Percentiles rank a stretch among this genome's conserved stretches.
Conservation (phyloP, 2,329 filamentous ascomycete genomes). For the Sarocladiaceae sp. region DNA sequence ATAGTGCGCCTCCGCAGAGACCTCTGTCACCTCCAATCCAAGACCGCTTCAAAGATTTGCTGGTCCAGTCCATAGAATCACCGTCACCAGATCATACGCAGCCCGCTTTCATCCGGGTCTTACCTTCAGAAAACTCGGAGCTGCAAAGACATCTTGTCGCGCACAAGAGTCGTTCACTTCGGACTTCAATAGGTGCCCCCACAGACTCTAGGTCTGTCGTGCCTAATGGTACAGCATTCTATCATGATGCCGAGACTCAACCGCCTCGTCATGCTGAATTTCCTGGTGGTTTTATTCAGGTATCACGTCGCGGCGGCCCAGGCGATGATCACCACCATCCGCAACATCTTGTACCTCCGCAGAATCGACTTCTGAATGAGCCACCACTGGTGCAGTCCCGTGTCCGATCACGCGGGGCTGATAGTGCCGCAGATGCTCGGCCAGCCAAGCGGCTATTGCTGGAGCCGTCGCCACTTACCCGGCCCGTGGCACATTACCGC, state of each 20-base stretch:
- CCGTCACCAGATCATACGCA: slow-evolving; percentile 31
- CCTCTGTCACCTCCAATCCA: background rate
- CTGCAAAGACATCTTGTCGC: background rate
- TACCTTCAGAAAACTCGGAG: slow-evolving; percentile 12
- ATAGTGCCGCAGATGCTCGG: background rate
- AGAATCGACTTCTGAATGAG: background rate
- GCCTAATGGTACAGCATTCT: background rate
- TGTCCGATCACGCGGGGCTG: background rate
- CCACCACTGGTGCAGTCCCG: background rate
- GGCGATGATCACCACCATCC: background rate
- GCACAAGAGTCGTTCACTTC: background rate
- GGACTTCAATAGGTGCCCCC: background rate
- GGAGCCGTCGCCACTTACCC: background rate
- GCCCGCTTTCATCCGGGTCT: slow-evolving; percentile 28
- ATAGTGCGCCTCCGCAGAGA: background rate
- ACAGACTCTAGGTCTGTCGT: background rate
- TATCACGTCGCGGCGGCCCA: background rate
- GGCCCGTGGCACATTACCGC: slow-evolving; percentile 12
- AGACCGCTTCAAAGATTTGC: slow-evolving; percentile 32
- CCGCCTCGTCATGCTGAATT: background rate
- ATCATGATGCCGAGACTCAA: background rate
- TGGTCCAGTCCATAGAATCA: slow-evolving; percentile 44
- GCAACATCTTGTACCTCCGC: background rate
- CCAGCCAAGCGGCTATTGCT: background rate
- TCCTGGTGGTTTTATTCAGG: slow-evolving; percentile 7